A percentile compares a stretch with the other conserved stretches of the same genome.
Evolutionary conservation across 768 basidiomycete species (phyloP).

Genomic region (Podaxis sp.): DNA sequence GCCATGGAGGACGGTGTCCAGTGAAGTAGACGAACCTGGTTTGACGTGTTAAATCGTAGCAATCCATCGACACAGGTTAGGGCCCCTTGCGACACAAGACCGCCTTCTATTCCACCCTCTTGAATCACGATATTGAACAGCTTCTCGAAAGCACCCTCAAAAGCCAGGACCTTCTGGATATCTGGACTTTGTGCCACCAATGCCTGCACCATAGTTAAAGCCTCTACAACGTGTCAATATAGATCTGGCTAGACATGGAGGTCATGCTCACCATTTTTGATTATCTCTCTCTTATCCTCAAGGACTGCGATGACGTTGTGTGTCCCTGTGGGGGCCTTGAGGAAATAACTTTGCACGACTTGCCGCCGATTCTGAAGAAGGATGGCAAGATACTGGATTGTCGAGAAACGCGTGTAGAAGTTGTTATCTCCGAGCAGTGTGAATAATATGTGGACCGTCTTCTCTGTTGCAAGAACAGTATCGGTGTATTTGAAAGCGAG

Average conservation of each 20-base stretch:
- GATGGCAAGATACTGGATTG: slow-evolving; percentile 77
- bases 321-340: slow-evolving; percentile 79
- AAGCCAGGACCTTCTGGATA: slow-evolving; percentile 95
- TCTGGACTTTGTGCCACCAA: slow-evolving; percentile 86
- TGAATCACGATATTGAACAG: slow-evolving; percentile 83
- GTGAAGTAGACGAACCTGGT: slow-evolving; percentile 65
- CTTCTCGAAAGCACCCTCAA: slow-evolving; percentile 95
- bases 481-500: slow-evolving; percentile 87
- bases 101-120: slow-evolving; percentile 93
- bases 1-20: background rate
- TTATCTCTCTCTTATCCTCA: slow-evolving; percentile 86
- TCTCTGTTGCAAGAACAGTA: slow-evolving; percentile 67
- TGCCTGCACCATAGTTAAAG: slow-evolving; percentile 76
- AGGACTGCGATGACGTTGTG: slow-evolving; percentile 69
- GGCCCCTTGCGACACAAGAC: slow-evolving; percentile 82
- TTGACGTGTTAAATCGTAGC: slow-evolving; percentile 89
- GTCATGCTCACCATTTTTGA: slow-evolving; percentile 70
- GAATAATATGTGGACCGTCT: slow-evolving; percentile 73
- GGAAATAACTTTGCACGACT: slow-evolving; percentile 85
- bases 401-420: slow-evolving; percentile 84
- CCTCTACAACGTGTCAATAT: slow-evolving; percentile 50
- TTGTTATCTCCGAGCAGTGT: slow-evolving; percentile 68
- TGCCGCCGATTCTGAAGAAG: slow-evolving; percentile 82
- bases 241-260: background rate
- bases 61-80: slow-evolving; percentile 83